Evolutionary conservation across 495 filamentous ascomycete species (phyloP).

Genomic region (Margaritispora aquatica): DNA sequence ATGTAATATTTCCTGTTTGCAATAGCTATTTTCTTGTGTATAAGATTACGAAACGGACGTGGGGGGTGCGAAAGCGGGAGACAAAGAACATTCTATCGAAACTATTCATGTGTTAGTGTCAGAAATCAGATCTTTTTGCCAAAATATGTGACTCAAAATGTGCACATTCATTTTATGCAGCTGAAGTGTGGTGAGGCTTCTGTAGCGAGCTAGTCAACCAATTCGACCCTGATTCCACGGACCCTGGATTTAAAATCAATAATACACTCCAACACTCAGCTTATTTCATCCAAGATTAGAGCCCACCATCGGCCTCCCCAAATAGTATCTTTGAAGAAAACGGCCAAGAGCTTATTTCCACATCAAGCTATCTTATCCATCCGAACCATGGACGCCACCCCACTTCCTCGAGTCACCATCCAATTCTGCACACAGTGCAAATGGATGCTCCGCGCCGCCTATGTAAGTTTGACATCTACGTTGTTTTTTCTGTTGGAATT

Average conservation of each 20-base stretch:
- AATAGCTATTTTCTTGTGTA: conserved; percentile 17
- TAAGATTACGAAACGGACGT: conserved; percentile 2
- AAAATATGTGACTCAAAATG: neutral
- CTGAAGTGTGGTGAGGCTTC: too few species aligned
- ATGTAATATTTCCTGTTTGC: conserved; percentile 11
- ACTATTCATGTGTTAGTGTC: neutral
- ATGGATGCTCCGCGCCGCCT: conserved; percentile 86
- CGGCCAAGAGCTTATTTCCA: neutral
- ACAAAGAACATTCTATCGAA: neutral
- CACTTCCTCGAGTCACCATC: conserved; percentile 63
- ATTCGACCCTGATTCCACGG: neutral
- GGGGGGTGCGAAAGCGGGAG: too few species aligned
- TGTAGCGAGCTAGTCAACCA: neutral
- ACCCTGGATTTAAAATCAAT: neutral
- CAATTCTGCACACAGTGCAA: conserved; percentile 80
- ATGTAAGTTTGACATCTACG: conserved; percentile 45
- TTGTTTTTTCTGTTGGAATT: conserved; percentile 9
- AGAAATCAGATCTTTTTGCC: neutral
- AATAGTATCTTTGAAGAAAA: neutral
- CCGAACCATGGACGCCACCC: conserved; percentile 7
- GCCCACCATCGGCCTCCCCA: neutral
- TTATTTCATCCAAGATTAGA: neutral
- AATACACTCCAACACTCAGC: neutral
- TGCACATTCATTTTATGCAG: neutral
- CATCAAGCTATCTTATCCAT: neutral